Conservation (phyloP, 768 basidiomycete species). For the Auriscalpium vulgare region DNA sequence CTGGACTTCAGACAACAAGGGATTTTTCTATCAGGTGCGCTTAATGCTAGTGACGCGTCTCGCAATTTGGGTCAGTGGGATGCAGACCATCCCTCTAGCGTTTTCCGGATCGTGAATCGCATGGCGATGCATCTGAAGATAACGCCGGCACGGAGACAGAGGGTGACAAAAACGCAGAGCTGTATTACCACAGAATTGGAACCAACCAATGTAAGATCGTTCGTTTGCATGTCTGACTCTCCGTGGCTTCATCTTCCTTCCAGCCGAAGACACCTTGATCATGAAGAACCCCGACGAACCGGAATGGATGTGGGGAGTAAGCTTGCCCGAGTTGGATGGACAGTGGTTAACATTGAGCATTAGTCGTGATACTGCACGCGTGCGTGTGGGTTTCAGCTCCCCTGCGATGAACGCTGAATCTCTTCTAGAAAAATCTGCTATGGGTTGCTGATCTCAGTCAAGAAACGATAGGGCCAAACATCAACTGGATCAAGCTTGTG, state of each 20-base stretch:
- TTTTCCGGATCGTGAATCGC: constrained; percentile 44
- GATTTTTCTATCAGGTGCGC: constrained; percentile 74
- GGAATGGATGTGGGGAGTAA: constrained; percentile 53
- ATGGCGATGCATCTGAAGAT: constrained; percentile 39
- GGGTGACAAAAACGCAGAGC: constrained; percentile 59
- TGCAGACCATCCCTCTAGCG: constrained; percentile 28
- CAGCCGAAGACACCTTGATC: constrained; percentile 64
- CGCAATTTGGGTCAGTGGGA: too few species aligned
- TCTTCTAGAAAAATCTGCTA: constrained; percentile 58
- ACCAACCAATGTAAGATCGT: constrained; percentile 53
- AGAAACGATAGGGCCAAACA: constrained; percentile 50
- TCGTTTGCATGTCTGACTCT: background rate
- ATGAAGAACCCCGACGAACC: constrained; percentile 56
- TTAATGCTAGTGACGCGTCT: background rate
- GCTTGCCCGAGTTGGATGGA: constrained; percentile 53
- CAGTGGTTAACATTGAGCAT: constrained; percentile 52
- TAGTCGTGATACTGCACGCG: constrained; percentile 55
- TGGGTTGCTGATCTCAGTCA: constrained; percentile 66
- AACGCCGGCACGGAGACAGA: constrained; percentile 50
- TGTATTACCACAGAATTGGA: constrained; percentile 70
- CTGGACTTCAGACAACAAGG: constrained; percentile 74
- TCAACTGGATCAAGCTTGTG: constrained; percentile 67
- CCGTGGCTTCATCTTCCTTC: background rate
- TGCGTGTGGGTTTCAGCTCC: constrained; percentile 19
- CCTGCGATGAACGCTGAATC: background rate